Base-by-base conservation (phyloP, 495 filamentous ascomycete species). In the Aspergillus funiculosus region DNA sequence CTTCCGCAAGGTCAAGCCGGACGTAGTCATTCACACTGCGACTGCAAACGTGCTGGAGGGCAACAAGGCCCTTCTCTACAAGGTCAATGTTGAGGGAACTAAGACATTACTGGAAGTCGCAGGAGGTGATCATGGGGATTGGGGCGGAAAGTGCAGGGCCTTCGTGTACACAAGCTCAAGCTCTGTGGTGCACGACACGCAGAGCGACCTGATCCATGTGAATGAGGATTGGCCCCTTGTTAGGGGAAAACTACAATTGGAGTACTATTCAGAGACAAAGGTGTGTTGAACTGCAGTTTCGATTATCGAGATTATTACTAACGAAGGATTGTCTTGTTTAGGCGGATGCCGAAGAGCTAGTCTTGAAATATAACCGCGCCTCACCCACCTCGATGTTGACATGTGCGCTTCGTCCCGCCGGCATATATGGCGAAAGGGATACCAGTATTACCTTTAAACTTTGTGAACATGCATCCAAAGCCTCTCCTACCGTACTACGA, bases 111-210 rank as follows among this genome's bases (percentile, higher is more conserved):
- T 99, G 34, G 78, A 88, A 42, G 86, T 83, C 10, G 83, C 85
- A 40, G 78, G 80, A 50, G 75, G 85, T 55, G 75, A 76, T 22
- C 65, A 66, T 35, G 69, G 69, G 6, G 69, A 73, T 24, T 74
- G 71, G 71, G 71, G 71, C 49, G 81, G 79, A 28, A 72, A 69
- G 32, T 90, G 95, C 56, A 95, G 87, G 68, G 94, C 82, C 0
- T 85, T 99, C 55, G 87, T 99, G 21, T 94, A 94, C 69, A 99
- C 94, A 2, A 94, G 87, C 62, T 90, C 86, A 19, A 87, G 88
- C 35, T 90, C 86, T 39, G 80, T 95, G 26, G 77, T 95, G 42
- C 87, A 86, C 63, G 88, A 95, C 60, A 86, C 82, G 44, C 68
- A 75, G 56, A 81, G 68, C 44, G 85, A 95, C 61, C 66, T 99